phyloP scores from a whole-genome alignment of 345 rosid species.

The Conringia planisiliqua region DNA sequence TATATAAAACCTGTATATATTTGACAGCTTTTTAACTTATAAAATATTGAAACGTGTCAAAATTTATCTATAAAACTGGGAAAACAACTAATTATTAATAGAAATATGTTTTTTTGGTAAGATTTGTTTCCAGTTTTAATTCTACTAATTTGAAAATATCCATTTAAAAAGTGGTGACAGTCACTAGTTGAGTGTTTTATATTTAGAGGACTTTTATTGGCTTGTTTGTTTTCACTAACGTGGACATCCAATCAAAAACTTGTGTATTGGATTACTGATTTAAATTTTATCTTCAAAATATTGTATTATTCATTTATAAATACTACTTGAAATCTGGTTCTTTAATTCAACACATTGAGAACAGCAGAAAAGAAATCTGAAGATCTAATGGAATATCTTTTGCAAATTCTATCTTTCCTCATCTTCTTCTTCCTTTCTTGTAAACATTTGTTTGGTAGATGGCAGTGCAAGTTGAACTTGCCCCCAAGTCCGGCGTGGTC shows the following conservation, averaged over 20 bases:
- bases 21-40: too few species aligned
- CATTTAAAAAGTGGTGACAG: background rate
- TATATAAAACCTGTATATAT: background rate
- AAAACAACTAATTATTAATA: background rate
- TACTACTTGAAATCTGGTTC: background rate
- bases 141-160: background rate
- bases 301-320: background rate
- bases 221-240: too few species aligned
- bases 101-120: background rate
- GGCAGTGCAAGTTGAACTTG: background rate
- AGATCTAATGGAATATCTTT: background rate
- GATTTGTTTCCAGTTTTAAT: background rate
- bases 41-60: background rate
- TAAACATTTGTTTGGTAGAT: background rate
- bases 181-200: background rate
- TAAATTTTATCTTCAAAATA: background rate
- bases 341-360: too few species aligned
- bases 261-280: background rate
- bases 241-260: too few species aligned
- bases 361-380: too few species aligned
- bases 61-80: background rate
- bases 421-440: background rate
- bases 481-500: conserved; percentile 27
- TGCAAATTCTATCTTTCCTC: background rate
- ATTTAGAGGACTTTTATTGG: background rate